A percentile compares a stretch with the other conserved stretches of the same genome.
phyloP scores from a whole-genome alignment of 768 basidiomycete genomes.

The Tulasnella sp. region DNA sequence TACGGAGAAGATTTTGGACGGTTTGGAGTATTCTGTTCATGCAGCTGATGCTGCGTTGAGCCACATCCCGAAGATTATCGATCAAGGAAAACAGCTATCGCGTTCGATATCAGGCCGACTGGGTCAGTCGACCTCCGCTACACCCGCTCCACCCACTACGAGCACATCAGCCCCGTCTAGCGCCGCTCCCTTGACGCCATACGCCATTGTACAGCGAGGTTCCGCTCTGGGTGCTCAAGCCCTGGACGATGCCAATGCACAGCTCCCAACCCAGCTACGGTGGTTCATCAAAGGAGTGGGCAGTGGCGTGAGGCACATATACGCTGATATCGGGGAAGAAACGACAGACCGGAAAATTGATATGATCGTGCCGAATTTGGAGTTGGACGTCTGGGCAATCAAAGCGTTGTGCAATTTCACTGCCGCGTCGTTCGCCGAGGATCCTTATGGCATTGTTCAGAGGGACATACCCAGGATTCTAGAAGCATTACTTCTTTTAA shows the following conservation, averaged over 20 bases:
- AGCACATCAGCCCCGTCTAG: background rate
- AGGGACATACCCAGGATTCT: constrained; percentile 77
- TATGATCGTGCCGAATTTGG: constrained; percentile 51
- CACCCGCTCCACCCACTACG: background rate
- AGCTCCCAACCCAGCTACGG: background rate
- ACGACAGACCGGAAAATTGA: background rate
- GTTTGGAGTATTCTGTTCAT: constrained; percentile 1
- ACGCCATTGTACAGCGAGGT: background rate
- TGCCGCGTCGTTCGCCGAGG: constrained; percentile 71
- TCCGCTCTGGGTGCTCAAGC: background rate
- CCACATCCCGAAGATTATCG: constrained; percentile 8
- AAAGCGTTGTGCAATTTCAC: constrained; percentile 68
- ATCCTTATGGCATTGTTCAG: constrained; percentile 78
- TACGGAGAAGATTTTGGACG: constrained; percentile 3
- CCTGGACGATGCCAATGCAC: background rate
- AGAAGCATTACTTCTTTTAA: constrained; percentile 67
- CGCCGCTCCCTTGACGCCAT: background rate
- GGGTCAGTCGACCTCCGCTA: background rate
- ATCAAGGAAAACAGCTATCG: constrained; percentile 1
- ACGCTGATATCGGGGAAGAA: constrained; percentile 3
- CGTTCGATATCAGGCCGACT: background rate
- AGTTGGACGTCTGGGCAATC: constrained; percentile 58
- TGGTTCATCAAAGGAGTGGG: background rate
- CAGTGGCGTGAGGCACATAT: background rate
- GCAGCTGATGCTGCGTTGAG: constrained; percentile 4